Conservation (phyloP, 805 yeast species). For the Metschnikowia gelsemii region DNA sequence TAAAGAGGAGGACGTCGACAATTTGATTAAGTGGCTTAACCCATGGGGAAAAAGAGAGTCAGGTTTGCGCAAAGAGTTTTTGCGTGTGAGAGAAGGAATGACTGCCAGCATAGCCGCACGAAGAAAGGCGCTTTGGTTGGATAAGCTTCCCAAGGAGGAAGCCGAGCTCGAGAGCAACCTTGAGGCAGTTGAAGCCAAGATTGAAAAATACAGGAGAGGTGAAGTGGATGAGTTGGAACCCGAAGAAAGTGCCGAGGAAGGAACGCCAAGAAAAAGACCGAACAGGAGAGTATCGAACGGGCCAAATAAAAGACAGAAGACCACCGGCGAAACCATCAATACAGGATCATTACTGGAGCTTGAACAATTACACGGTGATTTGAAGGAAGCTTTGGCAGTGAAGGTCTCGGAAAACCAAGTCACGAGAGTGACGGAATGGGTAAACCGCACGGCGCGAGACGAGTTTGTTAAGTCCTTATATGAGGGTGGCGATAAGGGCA, state of each 20-base stretch:
- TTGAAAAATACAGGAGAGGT: slow-evolving; percentile 7
- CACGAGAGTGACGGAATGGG: slow-evolving; percentile 57
- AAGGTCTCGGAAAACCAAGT: slow-evolving; percentile 41
- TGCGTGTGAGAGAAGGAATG: slow-evolving; percentile 51
- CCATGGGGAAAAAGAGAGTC: slow-evolving; percentile 76
- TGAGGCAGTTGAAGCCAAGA: slow-evolving; percentile 11
- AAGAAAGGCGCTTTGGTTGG: slow-evolving; percentile 50
- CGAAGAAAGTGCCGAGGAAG: slow-evolving; percentile 34
- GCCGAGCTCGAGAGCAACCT: slow-evolving; percentile 16
- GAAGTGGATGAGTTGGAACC: slow-evolving; percentile 16
- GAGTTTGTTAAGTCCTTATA: slow-evolving; percentile 51
- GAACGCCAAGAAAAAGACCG: slow-evolving; percentile 27
- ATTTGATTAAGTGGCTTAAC: slow-evolving; percentile 63
- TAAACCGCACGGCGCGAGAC: slow-evolving; percentile 56
- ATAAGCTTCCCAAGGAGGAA: slow-evolving; percentile 34
- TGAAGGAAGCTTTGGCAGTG: slow-evolving; percentile 32
- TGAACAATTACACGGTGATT: slow-evolving; percentile 22
- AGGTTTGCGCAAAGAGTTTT: slow-evolving; percentile 59
- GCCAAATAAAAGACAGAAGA: slow-evolving; percentile 38
- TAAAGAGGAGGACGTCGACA: slow-evolving; percentile 52
- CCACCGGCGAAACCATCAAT: slow-evolving; percentile 32
- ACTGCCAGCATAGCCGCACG: slow-evolving; percentile 58
- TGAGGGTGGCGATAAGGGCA: slow-evolving; percentile 49
- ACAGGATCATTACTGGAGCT: slow-evolving; percentile 31
- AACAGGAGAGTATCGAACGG: slow-evolving; percentile 32